These are phyloP conservation scores for Pseudocohnilembus persalinus DNA, from an alignment of 169 alveolate species.

Conservation along the genomic window DNA sequence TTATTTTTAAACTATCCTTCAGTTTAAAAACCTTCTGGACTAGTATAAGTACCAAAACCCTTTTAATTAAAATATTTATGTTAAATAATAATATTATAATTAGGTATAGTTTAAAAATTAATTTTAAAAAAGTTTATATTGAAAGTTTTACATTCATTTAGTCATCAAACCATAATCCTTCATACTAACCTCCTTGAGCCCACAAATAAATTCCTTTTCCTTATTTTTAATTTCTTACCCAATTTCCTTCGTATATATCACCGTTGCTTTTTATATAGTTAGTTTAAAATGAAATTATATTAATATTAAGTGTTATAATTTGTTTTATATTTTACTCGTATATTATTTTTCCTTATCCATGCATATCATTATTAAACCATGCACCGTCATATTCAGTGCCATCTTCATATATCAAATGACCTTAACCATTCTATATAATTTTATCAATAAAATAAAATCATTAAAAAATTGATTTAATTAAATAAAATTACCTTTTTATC, in stretches of 20 bases:
- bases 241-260: conserved; percentile 18
- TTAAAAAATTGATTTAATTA: too few relatives aligned
- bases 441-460: too few relatives aligned
- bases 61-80: too few relatives aligned
- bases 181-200: conserved; percentile 4
- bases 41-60: not conserved
- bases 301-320: not conserved
- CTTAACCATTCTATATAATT: conserved; percentile 9
- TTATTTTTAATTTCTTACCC: conserved; percentile 17
- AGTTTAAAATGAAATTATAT: not conserved
- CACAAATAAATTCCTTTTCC: conserved; percentile 19
- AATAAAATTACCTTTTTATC: conserved; percentile 12
- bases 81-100: too few relatives aligned
- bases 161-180: conserved; percentile 23
- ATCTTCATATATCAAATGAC: not conserved
- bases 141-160: conserved; percentile 21
- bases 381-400: conserved; percentile 12
- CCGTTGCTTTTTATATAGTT: not conserved
- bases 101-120: too few relatives aligned
- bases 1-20: not conserved
- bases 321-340: conserved; percentile 1
- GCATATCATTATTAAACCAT: not conserved
- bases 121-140: not conserved
- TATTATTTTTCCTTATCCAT: conserved; percentile 16
- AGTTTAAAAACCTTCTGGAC: not conserved